A percentile compares a stretch with the other conserved stretches of the same genome.
Evolutionary conservation across 2,329 filamentous ascomycete species (phyloP).

Genomic region (Ceratocystis lukuohia): DNA sequence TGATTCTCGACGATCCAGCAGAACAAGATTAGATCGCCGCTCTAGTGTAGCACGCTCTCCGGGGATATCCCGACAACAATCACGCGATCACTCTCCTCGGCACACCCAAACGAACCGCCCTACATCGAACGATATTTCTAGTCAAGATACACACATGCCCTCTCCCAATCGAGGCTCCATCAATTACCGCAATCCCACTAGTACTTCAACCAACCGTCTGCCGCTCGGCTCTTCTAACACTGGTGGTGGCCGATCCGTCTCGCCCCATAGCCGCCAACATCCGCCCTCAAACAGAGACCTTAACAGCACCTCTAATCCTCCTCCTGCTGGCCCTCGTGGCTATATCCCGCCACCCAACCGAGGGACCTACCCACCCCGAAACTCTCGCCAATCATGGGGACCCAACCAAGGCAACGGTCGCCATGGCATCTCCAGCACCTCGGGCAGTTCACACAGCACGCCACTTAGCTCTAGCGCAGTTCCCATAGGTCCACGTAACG

Average conservation of each 20-base stretch:
- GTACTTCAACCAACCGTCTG: conserved; percentile 23
- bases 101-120: conserved; percentile 16
- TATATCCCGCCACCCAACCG: conserved; percentile 32
- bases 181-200: conserved; percentile 29
- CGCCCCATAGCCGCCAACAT: conserved; percentile 26
- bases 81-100: conserved; percentile 31
- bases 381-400: conserved; percentile 35
- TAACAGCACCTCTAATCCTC: conserved; percentile 34
- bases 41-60: conserved; percentile 1
- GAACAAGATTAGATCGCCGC: conserved; percentile 32
- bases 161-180: conserved; percentile 19
- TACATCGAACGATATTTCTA: conserved; percentile 11
- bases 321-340: conserved; percentile 41
- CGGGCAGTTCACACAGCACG: conserved; percentile 26
- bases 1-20: conserved; percentile 36
- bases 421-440: conserved; percentile 20
- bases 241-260: conserved; percentile 20
- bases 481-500: conserved; percentile 43
- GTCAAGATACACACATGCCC: conserved; percentile 7
- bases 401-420: conserved; percentile 21
- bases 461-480: conserved; percentile 31
- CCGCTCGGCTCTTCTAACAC: conserved; percentile 27
- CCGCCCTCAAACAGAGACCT: conserved; percentile 22
- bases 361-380: conserved; percentile 29
- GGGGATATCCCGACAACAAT: conserved; percentile 25